Evolutionary conservation across 23 red algal species (phyloP), one percentile per base, ranked within the genome.

Genomic region (Cyanidium caldarium): DNA sequence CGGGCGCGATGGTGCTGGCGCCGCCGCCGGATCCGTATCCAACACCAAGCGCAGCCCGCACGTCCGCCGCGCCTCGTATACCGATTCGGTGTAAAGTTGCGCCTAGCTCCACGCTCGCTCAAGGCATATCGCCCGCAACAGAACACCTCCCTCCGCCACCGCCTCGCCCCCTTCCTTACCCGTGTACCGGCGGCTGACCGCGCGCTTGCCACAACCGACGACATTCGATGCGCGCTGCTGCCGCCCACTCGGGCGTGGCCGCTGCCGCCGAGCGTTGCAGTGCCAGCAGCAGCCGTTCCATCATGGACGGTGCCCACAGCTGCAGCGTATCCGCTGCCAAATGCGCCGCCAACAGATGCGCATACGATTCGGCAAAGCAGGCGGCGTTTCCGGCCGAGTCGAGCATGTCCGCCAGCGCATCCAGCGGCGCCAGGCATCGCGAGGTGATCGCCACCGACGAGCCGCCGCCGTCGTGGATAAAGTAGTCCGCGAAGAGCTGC

Each of bases 381-480:
- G 19, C 51, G 7, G 51, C 23, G 51, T 61, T 61, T 5, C 5
- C 21, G 10, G 51, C 51, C n/a, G 31, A 12, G 3, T 16, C 51
- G n/a, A 61, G 51, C 51, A 61, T 61, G 21, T 61, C 51, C 7
- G 51, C 51, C n/a, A 61, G 7, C 23, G 51, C 51, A 25, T 61
- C 51, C 10, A 61, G 19, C 10, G 51, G n/a, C 7, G 51, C 10
- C 10, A 61, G 51, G 7, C n/a, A 16, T 14, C 51, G 51, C 10
- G 21, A 16, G 10, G 31, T 28, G 7, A 16, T 16, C 31, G 51
- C 51, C 3, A 10, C n/a, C 51, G 51, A 61, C 3, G n/a, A 16
- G 13, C 51, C 51, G 21, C 51, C n/a, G 31, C 51, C n/a, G 5
- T 16, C 51, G 51, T 61, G 51, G 5, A 61, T 10, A 28, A 61